Conservation (phyloP, 2,329 filamentous ascomycete genomes). For the Fusarium neocosmosporiellum region DNA sequence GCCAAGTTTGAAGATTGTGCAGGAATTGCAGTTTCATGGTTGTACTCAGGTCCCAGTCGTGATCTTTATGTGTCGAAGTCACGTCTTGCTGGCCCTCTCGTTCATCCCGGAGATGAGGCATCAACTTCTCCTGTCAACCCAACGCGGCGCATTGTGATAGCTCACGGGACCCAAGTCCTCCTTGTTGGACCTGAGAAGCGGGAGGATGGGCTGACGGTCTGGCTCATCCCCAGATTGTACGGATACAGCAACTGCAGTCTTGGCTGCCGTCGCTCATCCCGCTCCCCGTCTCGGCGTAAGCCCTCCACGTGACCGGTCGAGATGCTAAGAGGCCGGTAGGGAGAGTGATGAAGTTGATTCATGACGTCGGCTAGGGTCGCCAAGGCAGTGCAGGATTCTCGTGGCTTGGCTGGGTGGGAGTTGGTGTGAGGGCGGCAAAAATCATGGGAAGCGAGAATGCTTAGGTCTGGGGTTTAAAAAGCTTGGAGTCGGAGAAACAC, state of each 20-base stretch:
- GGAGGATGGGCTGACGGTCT: not conserved
- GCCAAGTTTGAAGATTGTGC: not conserved
- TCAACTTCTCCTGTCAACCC: not conserved
- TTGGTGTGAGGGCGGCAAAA: constrained; percentile 27
- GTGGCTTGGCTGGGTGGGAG: not conserved
- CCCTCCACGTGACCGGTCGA: constrained; percentile 25
- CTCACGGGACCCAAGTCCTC: not conserved
- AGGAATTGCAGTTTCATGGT: not conserved
- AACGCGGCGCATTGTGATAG: not conserved
- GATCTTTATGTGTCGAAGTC: not conserved
- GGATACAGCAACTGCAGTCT: constrained; percentile 4
- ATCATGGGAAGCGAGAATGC: not conserved
- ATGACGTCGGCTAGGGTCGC: constrained; percentile 11
- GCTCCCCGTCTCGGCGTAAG: not conserved
- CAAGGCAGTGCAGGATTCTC: constrained; percentile 3
- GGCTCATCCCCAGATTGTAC: not conserved
- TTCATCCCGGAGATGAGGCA: not conserved
- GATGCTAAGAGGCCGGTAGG: not conserved
- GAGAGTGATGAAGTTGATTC: not conserved
- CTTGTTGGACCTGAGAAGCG: not conserved
- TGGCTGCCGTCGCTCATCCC: constrained; percentile 28
- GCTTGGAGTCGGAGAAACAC: not conserved
- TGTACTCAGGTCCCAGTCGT: not conserved
- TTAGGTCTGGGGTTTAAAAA: not conserved
- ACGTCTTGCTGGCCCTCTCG: not conserved